Evolutionary conservation across 2,329 filamentous ascomycete species (phyloP).

Genomic region (Zalaria sp.): DNA sequence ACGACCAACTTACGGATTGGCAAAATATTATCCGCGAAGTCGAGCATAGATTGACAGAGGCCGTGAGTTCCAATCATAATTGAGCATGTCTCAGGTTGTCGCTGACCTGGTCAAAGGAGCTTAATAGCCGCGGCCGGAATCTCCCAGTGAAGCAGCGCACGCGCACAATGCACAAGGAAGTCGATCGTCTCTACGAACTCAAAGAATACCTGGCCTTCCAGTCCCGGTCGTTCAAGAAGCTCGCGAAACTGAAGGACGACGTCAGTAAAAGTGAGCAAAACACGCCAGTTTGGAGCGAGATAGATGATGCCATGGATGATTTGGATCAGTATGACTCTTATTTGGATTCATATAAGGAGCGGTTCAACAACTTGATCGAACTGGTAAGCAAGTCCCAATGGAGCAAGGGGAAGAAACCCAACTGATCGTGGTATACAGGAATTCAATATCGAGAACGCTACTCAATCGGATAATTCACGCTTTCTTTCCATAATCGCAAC

Average conservation of each 20-base stretch:
- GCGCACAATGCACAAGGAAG: conserved; percentile 16
- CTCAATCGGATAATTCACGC: conserved; percentile 18
- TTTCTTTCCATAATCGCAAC: conserved; percentile 21
- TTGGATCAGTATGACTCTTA: conserved; percentile 20
- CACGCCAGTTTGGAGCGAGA: conserved; percentile 20
- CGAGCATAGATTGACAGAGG: conserved; percentile 18
- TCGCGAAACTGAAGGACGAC: conserved; percentile 18
- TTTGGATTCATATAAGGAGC: conserved; percentile 20
- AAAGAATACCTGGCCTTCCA: conserved; percentile 22
- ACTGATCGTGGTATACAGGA: conserved; percentile 8
- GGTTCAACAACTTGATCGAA: conserved; percentile 23
- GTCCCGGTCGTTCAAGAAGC: conserved; percentile 18
- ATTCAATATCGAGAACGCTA: conserved; percentile 23
- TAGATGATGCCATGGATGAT: conserved; percentile 21
- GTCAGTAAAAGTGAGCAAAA: conserved; percentile 15
- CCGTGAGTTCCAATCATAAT: conserved; percentile 5
- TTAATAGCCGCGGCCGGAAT: conserved; percentile 18
- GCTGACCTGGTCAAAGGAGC: conserved; percentile 10
- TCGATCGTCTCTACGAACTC: conserved; percentile 21
- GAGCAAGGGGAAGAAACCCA: too few relatives aligned
- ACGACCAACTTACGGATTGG: conserved; percentile 22
- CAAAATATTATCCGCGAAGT: conserved; percentile 22
- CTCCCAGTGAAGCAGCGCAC: conserved; percentile 19
- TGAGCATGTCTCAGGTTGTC: background rate
- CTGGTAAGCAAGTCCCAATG: conserved; percentile 7